Base-by-base conservation (phyloP, 108 stramenopile genomes). In the Epithemia pelagica region DNA sequence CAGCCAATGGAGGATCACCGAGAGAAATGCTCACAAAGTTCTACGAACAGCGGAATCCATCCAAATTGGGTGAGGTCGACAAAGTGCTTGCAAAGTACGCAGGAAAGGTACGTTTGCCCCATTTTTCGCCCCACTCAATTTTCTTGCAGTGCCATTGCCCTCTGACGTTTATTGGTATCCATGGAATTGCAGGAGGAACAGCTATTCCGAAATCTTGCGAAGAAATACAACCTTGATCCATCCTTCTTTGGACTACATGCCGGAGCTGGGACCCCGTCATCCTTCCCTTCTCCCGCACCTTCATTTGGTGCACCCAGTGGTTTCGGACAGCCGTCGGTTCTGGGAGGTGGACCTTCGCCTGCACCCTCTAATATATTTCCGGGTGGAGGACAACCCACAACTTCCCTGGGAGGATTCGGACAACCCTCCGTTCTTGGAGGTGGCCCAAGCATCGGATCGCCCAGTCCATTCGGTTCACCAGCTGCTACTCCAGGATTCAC, bases 191-290 rank as follows among this genome's bases (percentile, higher is more conserved):
- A 87, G 24, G 90, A 95, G 66, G 89, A 90, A 32, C 73, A 85
- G 59, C 33, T 95, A 71, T 90, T 95, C 61, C 59, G 79, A 23
- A 91, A 91, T 62, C 75, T 95, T 23, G 86, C 89, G 55, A 87
- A 89, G 71, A 92, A 95, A 62, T 95, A 95, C 74, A 75, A 84
- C 46, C 59, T 90, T 2, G 86, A 90, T 74, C 84, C 86, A 52
- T 74, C 86, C 3, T 70, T 75, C 8, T 94, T 94, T 71, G 92
- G 84, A 15, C 32, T 90, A 2, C 37, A 5, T 5, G 15, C 37
- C 10, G 15, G 10, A 10, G 37, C 37, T 46, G 37, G 10, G 37
- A 46, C 37, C 37, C 37, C 37, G 10, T 27, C 29, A 25, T 55
- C 74, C 37, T 31, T 66, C 23, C 58, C 77, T 54, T 58, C 74